Percentiles rank a stretch among this genome's conserved stretches.
Conservation (phyloP, 2,329 filamentous ascomycete genomes). For the Cladosporium sp. region DNA sequence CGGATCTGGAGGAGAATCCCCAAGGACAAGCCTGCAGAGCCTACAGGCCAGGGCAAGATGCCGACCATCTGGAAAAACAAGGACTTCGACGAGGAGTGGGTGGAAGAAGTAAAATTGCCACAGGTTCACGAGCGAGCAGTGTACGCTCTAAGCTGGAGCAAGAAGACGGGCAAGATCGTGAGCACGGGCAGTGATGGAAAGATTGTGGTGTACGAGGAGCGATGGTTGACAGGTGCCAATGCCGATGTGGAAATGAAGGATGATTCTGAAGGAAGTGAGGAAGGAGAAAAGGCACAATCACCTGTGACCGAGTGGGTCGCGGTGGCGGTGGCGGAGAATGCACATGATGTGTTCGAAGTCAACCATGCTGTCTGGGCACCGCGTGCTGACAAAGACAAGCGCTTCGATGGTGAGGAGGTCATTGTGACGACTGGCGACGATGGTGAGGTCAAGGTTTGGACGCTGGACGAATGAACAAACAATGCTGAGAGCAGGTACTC, state of each 20-base stretch:
- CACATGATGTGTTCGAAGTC: conserved; percentile 90
- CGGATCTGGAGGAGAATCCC: conserved; percentile 73
- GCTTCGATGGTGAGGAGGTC: conserved; percentile 72
- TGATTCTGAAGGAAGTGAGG: conserved; percentile 21
- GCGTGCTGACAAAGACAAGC: conserved; percentile 68
- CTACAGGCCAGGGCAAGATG: conserved; percentile 60
- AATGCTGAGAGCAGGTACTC: neutral
- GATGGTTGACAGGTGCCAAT: conserved; percentile 36
- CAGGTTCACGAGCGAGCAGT: conserved; percentile 75
- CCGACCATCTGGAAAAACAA: conserved; percentile 85
- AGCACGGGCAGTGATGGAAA: conserved; percentile 86
- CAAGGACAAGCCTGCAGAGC: conserved; percentile 52
- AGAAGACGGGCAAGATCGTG: conserved; percentile 73
- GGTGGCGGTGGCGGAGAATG: conserved; percentile 67
- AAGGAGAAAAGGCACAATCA: neutral
- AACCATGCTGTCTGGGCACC: conserved; percentile 90
- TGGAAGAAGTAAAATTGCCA: conserved; percentile 74
- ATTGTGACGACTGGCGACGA: conserved; percentile 91
- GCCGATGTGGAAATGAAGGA: conserved; percentile 34
- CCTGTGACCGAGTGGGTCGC: conserved; percentile 66
- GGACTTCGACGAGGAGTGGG: conserved; percentile 78
- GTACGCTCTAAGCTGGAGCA: conserved; percentile 85
- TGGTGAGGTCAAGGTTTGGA: conserved; percentile 83
- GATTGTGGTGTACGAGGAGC: conserved; percentile 76
- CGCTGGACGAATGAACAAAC: conserved; percentile 44